Evolutionary conservation across 352 stramenopile genomes (phyloP), one percentile per base, ranked within the genome.

Genomic region (Blastocystis sp.): DNA sequence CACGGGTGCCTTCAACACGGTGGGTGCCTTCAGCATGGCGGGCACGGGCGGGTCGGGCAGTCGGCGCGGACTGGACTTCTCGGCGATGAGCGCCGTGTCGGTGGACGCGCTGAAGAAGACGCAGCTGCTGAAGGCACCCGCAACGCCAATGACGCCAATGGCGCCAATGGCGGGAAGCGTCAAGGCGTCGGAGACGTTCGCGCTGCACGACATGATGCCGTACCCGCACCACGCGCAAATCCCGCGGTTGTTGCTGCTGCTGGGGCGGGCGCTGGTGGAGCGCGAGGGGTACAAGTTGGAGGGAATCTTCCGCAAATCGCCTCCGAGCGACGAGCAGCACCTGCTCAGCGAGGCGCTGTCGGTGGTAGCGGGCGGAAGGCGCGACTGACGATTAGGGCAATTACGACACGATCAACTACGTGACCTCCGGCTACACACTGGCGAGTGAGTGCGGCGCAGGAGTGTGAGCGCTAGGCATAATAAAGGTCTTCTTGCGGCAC

Each of bases 231-330:
- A 84, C 45, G 57, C 6, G 7, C 9, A 63, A 19, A 84, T 84
- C 48, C 74, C 74, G 4, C 65, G 66, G 45, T 9, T 84, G 0
- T 48, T 84, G 74, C 54, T 68, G 42, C n/a, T 84, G 4, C 9
- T 84, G 52, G 52, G 54, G 38, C 57, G 57, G 17, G 17, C 21
- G 19, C 60, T 84, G 40, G 40, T 68, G 17, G 57, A 84, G 17
- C 42, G 24, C 17, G 74, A 84, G 34, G 74, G 28, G 14, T 84
- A 84, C 45, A 68, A 62, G 45, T 28, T 52, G 52, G 40, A 84
- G 61, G 74, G 74, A 11, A 84, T 84, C 21, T 84, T 84, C 74
- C 52, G 74, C 21, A 66, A 69, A 0, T 66, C 74, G 2, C 19
- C 54, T 0, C 19, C 40, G 19, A 19, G 17, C 3, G 57, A 69